A percentile compares a stretch with the other conserved stretches of the same genome.
Conservation (phyloP, 1,284 basidiomycete species). For the Rhodotorula mucilaginosa region DNA sequence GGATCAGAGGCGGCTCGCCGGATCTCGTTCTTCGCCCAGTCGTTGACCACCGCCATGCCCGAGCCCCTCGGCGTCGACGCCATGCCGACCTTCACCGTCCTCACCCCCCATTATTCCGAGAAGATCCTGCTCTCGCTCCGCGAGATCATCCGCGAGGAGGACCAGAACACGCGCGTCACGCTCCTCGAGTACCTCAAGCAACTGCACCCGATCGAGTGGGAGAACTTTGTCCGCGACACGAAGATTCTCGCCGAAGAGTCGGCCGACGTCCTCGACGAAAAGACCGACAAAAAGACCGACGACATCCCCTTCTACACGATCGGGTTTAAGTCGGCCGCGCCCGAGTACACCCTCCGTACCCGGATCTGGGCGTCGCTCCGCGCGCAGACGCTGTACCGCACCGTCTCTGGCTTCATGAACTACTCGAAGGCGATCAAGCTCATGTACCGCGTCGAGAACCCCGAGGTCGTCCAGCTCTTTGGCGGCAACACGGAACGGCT, state of each 20-base stretch:
- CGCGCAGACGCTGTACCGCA: slow-evolving; percentile 96
- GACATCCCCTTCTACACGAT: slow-evolving; percentile 98
- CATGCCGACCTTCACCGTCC: slow-evolving; percentile 95
- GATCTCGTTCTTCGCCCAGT: slow-evolving; percentile 95
- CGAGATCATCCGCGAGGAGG: slow-evolving; percentile 95
- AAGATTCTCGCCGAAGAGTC: slow-evolving; percentile 98
- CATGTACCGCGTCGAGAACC: slow-evolving; percentile 98
- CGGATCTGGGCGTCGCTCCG: slow-evolving; percentile 98
- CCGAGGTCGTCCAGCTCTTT: slow-evolving; percentile 93
- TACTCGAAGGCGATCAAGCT: slow-evolving; percentile 99
- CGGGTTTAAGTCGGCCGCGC: slow-evolving; percentile 97
- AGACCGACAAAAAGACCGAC: slow-evolving; percentile 70
- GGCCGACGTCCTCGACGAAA: slow-evolving; percentile 79
- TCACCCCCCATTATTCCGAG: slow-evolving; percentile 93
- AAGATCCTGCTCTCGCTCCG: slow-evolving; percentile 90
- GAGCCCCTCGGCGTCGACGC: slow-evolving; percentile 87
- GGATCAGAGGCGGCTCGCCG: slow-evolving; percentile 90
- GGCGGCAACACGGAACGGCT: slow-evolving; percentile 97
- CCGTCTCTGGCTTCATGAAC: slow-evolving; percentile 99
- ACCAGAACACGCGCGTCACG: slow-evolving; percentile 90
- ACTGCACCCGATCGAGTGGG: slow-evolving; percentile 96
- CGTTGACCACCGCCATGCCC: slow-evolving; percentile 82
- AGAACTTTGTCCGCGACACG: slow-evolving; percentile 99
- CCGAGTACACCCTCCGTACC: slow-evolving; percentile 96
- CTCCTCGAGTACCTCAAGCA: slow-evolving; percentile 96